Conservation (phyloP, 2,329 filamentous ascomycete genomes). For the Aspergillus sclerotialis region DNA sequence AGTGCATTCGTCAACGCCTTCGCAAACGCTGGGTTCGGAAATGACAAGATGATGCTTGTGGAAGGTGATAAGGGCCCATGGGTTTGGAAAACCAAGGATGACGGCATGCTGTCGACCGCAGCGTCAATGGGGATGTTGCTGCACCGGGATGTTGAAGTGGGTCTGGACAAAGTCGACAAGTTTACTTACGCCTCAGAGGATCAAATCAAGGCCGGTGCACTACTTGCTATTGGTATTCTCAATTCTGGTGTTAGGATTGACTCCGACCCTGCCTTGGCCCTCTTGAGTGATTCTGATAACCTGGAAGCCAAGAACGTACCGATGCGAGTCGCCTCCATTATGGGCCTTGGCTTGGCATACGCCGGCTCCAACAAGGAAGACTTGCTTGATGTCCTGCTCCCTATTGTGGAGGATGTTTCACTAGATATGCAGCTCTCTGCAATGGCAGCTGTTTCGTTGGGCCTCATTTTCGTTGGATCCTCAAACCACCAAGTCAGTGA, state of each 20-base stretch:
- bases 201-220: slow-evolving; percentile 82
- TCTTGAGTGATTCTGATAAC: slow-evolving; percentile 74
- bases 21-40: slow-evolving; percentile 89
- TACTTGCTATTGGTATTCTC: slow-evolving; percentile 91
- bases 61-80: slow-evolving; percentile 83
- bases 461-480: slow-evolving; percentile 87
- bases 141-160: slow-evolving; percentile 88
- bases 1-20: slow-evolving; percentile 96
- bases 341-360: slow-evolving; percentile 92
- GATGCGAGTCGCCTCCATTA: slow-evolving; percentile 78
- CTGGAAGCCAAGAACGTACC: slow-evolving; percentile 70
- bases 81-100: slow-evolving; percentile 99
- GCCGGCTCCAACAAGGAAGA: slow-evolving; percentile 90
- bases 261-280: slow-evolving; percentile 79
- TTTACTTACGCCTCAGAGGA: slow-evolving; percentile 81
- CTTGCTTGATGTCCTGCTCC: slow-evolving; percentile 74
- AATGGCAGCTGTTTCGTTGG: slow-evolving; percentile 87
- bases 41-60: slow-evolving; percentile 96
- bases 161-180: slow-evolving; percentile 87
- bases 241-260: slow-evolving; percentile 88
- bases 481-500: slow-evolving; percentile 86
- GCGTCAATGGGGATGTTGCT: slow-evolving; percentile 88
- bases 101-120: slow-evolving; percentile 93
- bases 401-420: slow-evolving; percentile 76
- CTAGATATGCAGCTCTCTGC: slow-evolving; percentile 93